Conservation (phyloP, 1,284 basidiomycete species). For the Butyriboletus pseudospeciosus region DNA sequence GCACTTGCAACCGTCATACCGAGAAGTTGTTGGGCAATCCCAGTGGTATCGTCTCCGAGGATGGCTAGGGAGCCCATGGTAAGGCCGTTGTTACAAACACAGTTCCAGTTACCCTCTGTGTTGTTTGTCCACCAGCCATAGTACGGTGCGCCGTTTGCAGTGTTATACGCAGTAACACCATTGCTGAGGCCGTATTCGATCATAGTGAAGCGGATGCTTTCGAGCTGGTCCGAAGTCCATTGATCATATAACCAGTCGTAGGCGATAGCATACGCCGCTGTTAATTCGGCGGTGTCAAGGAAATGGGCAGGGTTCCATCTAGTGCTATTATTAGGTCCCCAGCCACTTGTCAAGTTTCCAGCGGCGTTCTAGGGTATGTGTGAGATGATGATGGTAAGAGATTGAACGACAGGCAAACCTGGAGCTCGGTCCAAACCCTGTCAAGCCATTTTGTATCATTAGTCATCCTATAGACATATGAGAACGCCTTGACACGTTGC, state of each 20-base stretch:
- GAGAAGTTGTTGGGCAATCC: slow-evolving; percentile 67
- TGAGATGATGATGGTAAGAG: slow-evolving; percentile 21
- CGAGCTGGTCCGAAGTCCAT: slow-evolving; percentile 74
- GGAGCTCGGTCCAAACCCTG: slow-evolving; percentile 78
- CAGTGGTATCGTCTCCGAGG: slow-evolving; percentile 77
- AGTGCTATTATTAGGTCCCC: slow-evolving; percentile 55
- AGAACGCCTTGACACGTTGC: slow-evolving; percentile 86
- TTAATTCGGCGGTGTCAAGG: slow-evolving; percentile 91
- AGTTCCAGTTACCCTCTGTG: slow-evolving; percentile 91
- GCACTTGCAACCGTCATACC: slow-evolving; percentile 70
- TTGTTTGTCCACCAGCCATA: slow-evolving; percentile 60
- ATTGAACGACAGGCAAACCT: slow-evolving; percentile 44
- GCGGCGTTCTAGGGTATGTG: slow-evolving; percentile 58
- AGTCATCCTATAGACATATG: slow-evolving; percentile 87
- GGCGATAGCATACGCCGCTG: slow-evolving; percentile 81
- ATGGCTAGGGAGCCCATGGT: slow-evolving; percentile 90
- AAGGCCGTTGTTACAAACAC: slow-evolving; percentile 91
- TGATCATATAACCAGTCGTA: slow-evolving; percentile 95
- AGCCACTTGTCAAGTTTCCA: slow-evolving; percentile 56
- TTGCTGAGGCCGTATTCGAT: slow-evolving; percentile 73
- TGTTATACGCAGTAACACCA: slow-evolving; percentile 53
- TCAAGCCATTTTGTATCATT: slow-evolving; percentile 88
- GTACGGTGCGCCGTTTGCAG: slow-evolving; percentile 35
- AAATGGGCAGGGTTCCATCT: slow-evolving; percentile 89
- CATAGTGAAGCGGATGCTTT: slow-evolving; percentile 69